Base-by-base conservation (phyloP, 306 rosid species). In the Chamaecrista fasciculata region DNA sequence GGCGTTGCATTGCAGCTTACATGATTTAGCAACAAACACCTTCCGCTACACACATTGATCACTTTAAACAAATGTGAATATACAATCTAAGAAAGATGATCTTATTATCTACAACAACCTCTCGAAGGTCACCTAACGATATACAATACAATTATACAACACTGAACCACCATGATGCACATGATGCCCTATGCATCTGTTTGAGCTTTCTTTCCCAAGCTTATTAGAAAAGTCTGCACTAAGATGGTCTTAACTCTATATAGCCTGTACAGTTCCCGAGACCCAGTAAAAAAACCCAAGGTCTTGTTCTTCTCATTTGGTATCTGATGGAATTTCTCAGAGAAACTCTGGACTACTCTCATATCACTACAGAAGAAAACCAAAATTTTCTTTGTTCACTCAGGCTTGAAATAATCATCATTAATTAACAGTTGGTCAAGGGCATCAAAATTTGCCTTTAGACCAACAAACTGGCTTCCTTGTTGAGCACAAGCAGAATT, bases 381-480 rank as follows among this genome's bases (percentile, higher is more conserved):
- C 25, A 26, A 78, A 82, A 81, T 67, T 52, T 76, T 58, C 51
- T 52, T 8, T 1, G 36, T n/a, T 83, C 70, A 83, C 57, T 90
- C 83, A 1, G 84, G 77, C 71, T 82, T 85, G 84, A 94, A 94
- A 78, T 94, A 91, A 75, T 87, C 75, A 71, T 94, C 99, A 23
- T 86, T 70, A 63, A 90, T 86, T 15, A 90, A 86, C 15, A 94
- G 89, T 37, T 79, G 84, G 79, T 94, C 97, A 59, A 94, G 86
- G 16, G 97, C 99, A 74, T 94, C 99, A 58, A 81, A 94, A 80
- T 94, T 94, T 55, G 97, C 97, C 84, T 83, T 94, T 8, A 94
- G 70, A 46, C 99, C 97, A 20, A 91, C 83, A 80, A 91, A 88
- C 62, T 94, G 99, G 81, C 97, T 91, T 36, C 89, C 70, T 50